Conservation (phyloP, 805 yeast genomes). For the Saturnispora galanensis region DNA sequence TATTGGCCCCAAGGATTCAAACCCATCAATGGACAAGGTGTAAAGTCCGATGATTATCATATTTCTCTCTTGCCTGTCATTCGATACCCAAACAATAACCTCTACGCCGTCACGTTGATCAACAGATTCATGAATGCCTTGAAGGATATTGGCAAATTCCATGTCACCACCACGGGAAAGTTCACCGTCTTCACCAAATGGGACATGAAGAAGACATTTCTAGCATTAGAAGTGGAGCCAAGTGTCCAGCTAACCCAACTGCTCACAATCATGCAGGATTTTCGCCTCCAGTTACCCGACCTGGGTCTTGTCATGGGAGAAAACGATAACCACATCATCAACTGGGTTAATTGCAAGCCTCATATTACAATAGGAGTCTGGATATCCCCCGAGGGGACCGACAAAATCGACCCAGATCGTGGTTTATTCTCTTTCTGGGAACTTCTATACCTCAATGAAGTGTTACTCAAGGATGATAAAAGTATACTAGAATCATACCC, state of each 20-base stretch:
- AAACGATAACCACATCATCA: slow-evolving; percentile 9
- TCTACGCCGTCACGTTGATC: neutral
- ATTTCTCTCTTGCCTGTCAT: slow-evolving; percentile 20
- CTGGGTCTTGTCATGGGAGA: slow-evolving; percentile 17
- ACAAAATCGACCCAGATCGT: neutral
- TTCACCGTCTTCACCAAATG: slow-evolving; percentile 3
- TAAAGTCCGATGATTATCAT: slow-evolving; percentile 10
- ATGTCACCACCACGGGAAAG: slow-evolving; percentile 3
- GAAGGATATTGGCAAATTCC: neutral
- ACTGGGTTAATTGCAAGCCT: slow-evolving; percentile 9
- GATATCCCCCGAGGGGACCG: neutral
- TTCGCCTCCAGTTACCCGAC: slow-evolving; percentile 7
- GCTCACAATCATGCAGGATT: neutral
- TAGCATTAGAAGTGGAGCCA: slow-evolving; percentile 4
- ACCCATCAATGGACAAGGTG: neutral
- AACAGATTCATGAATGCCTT: neutral
- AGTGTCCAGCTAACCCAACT: neutral
- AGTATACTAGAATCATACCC: neutral
- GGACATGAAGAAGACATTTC: slow-evolving; percentile 7
- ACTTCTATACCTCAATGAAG: slow-evolving; percentile 17
- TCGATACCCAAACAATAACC: slow-evolving; percentile 10
- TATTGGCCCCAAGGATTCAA: slow-evolving; percentile 20
- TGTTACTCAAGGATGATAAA: neutral
- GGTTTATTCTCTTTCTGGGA: slow-evolving; percentile 20
- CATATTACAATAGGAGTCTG: slow-evolving; percentile 17